These are phyloP conservation scores for Protomyces macrosporus DNA, from an alignment of 1,139 yeast species.

Conservation along the genomic window DNA sequence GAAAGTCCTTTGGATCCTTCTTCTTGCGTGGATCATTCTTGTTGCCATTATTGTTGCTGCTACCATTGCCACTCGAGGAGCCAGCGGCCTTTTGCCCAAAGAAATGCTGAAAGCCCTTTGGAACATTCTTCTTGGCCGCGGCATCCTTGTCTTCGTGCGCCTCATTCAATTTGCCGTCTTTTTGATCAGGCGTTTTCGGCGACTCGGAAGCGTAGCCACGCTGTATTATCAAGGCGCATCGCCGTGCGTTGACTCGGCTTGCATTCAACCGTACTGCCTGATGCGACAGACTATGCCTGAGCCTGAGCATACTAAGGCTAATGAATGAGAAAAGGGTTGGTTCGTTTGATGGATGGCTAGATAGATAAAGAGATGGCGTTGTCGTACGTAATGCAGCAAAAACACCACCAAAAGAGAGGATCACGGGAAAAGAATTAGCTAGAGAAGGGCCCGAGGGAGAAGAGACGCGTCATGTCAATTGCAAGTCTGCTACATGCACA, in stretches of 20 bases:
- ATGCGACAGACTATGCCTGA: constrained; percentile 14
- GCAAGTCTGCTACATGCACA: too few species aligned
- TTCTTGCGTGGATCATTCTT: constrained; percentile 20
- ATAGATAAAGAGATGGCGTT: too few species aligned
- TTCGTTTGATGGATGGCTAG: neutral
- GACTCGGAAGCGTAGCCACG: constrained; percentile 23
- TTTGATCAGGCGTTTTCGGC: constrained; percentile 21
- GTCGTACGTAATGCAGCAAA: too few species aligned
- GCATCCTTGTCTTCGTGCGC: constrained; percentile 3
- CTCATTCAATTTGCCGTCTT: constrained; percentile 15
- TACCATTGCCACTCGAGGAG: neutral
- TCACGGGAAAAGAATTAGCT: too few species aligned
- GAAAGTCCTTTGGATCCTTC: constrained; percentile 12
- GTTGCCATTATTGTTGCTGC: neutral
- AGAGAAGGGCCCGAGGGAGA: too few species aligned
- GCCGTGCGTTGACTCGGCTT: neutral
- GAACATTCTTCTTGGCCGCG: constrained; percentile 8
- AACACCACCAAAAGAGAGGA: too few species aligned
- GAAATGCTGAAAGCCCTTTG: constrained; percentile 27
- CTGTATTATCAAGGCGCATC: neutral
- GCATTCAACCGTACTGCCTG: neutral
- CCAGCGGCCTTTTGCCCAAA: constrained; percentile 22
- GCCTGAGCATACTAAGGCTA: neutral
- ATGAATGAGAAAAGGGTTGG: neutral
- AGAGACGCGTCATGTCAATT: too few species aligned